Conservation (phyloP, 306 rosid species). For the Lagenaria siceraria region DNA sequence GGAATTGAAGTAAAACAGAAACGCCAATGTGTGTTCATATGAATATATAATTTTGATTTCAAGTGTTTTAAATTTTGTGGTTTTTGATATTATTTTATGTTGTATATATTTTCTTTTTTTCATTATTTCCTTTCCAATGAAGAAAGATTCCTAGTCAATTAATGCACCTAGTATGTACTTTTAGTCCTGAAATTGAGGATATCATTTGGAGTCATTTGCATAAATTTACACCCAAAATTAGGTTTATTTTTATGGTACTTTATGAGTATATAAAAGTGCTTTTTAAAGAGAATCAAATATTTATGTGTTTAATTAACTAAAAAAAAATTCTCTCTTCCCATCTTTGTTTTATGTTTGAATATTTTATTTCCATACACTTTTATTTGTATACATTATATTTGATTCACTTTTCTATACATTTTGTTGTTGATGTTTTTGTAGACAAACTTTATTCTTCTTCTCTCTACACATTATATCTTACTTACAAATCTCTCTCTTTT, state of each 20-base stretch:
- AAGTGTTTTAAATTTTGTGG: background rate
- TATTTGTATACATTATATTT: background rate
- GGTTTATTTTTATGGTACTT: background rate
- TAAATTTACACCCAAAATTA: background rate
- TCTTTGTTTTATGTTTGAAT: background rate
- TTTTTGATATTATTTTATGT: background rate
- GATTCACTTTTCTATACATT: background rate
- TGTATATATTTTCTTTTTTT: background rate
- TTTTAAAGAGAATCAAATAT: background rate
- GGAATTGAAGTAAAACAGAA: background rate
- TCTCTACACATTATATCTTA: background rate
- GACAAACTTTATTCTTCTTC: background rate
- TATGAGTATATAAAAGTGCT: background rate
- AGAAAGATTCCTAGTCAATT: conserved; percentile 1
- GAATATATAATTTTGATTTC: background rate
- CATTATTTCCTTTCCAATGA: background rate
- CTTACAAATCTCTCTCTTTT: background rate
- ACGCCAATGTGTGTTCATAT: background rate
- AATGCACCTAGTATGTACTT: background rate
- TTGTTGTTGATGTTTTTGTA: background rate
- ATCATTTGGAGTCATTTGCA: background rate
- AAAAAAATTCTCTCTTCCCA: background rate
- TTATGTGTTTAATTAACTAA: background rate
- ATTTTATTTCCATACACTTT: background rate
- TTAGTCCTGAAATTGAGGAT: background rate